Base-by-base conservation (phyloP, 1,139 yeast species). In the Spathaspora jeffriesii region DNA sequence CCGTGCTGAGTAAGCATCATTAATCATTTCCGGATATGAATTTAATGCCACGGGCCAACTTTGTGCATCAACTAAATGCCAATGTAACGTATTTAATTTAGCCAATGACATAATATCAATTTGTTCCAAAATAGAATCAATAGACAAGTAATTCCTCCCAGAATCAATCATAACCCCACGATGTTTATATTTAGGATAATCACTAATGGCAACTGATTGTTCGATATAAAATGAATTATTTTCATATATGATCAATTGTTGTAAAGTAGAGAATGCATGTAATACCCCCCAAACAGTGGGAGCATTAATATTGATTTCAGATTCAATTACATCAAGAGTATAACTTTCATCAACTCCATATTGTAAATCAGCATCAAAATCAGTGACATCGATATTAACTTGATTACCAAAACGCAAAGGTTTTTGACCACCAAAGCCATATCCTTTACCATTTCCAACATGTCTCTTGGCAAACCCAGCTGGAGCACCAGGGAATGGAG, bases 131-230 rank as follows among this genome's bases (percentile, higher is more conserved):
- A 76, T 61, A 6, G 66, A 57, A 5, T 60, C 58, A 13, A 66
- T 51, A 5, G 64, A 48, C 27, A 74, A 54, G 53, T 62, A 77
- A 54, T 76, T 76, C 45, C 82, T 60, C 2, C 71, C 75, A 2
- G 76, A 60, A 57, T 76, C 82, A 46, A 76, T 61, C 66, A 75
- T 59, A 13, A 77, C 44, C 4, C 81, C 81, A 43, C 82, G 63
- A 53, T 76, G 79, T n/a, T 70, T 63, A 51, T 60, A 73, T 36
- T 62, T 49, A 4, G 81, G 82, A 9, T 53, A 53, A 55, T 77
- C 81, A 30, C 46, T 44, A 45, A 77, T 69, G 2, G 51, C 45
- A 9, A 76, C 73, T 2, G 70, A 59, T 45, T 61, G 64, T 57
- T 73, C 78, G 40, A 76, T 57, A 32, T 53, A 50, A 45, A 52